Base-by-base conservation (phyloP, 768 basidiomycete species). In the Lentinula edodes region DNA sequence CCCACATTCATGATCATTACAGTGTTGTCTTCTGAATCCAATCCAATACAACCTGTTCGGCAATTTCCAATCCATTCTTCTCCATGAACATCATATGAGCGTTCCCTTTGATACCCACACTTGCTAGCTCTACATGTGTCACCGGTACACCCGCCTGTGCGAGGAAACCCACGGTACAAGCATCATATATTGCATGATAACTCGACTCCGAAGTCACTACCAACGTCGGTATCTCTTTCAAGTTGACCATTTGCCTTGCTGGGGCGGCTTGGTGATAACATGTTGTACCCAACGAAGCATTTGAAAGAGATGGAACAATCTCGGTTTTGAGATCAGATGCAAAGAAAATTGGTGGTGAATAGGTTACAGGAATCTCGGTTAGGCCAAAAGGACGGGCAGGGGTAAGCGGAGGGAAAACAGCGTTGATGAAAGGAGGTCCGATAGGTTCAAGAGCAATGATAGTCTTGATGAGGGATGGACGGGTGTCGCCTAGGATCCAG, bases 81-180 rank as follows among this genome's bases (percentile, higher is more conserved):
- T 77, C 76, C 75, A 77, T 76, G 62, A 77, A 76, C 52, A 77
- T 68, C 72, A 77, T 72, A 60, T 77, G 76, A 13, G 68, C 76
- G 52, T 77, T 77, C 36, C 76, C 76, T 60, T 53, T 61, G 28
- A 77, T 74, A 16, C 76, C 76, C 1, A 72, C 52, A 48, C 63
- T 64, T 32, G 65, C 68, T 41, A 77, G 48, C 36, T 60, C 63
- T 42, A 72, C 62, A 62, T 74, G 72, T n/a, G 71, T 69, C 5
- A 76, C 74, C 7, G 62, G 59, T 36, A 76, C 75, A 0, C 75
- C 76, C 0, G 72, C 76, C 23, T 73, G 68, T 18, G 53, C 62
- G 57, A 77, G 65, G 63, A 71, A 77, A 42, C 66, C 67, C 32
- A 72, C 73, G 0, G 72, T 72, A 63, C 68, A 72, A 32, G 71